A percentile compares a stretch with the other conserved stretches of the same genome.
phyloP scores from a whole-genome alignment of 306 rosid species.

The Fagus crenata region DNA sequence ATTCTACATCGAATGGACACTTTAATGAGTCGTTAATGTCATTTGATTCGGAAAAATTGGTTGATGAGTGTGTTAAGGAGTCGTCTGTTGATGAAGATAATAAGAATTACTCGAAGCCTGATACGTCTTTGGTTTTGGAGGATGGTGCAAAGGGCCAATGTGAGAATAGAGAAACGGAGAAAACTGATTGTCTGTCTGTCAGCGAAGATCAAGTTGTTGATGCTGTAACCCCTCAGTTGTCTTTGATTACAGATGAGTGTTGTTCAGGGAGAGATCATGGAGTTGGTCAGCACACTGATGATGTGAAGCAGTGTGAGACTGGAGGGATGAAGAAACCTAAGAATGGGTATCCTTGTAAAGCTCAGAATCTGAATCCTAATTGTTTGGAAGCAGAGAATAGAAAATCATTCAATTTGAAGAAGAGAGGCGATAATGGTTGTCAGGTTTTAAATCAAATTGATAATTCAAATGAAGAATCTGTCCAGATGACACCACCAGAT shows the following conservation, averaged over 20 bases:
- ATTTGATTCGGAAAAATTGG: neutral
- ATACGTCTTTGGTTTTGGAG: constrained; percentile 17
- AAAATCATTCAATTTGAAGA: constrained; percentile 25
- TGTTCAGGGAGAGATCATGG: constrained; percentile 23
- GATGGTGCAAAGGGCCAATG: constrained; percentile 23
- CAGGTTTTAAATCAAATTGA: constrained; percentile 32
- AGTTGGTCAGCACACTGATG: constrained; percentile 10
- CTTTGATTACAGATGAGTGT: constrained; percentile 15
- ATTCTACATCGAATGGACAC: constrained; percentile 20
- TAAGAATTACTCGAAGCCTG: constrained; percentile 8
- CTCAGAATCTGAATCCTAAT: constrained; percentile 19
- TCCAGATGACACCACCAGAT: constrained; percentile 44
- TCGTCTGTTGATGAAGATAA: constrained; percentile 25
- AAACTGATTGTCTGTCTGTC: constrained; percentile 8
- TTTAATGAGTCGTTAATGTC: constrained; percentile 25
- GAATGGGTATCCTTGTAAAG: constrained; percentile 21
- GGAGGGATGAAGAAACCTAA: constrained; percentile 21
- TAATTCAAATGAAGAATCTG: constrained; percentile 37
- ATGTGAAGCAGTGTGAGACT: constrained; percentile 21
- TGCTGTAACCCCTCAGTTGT: neutral
- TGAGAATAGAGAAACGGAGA: constrained; percentile 15
- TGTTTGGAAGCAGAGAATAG: constrained; percentile 16
- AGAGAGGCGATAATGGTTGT: constrained; percentile 11
- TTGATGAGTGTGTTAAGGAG: constrained; percentile 14
- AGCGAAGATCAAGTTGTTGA: constrained; percentile 27